These are phyloP conservation scores for Alternaria atra DNA, from an alignment of 2,329 filamentous ascomycete genomes.

Conservation along the genomic window DNA sequence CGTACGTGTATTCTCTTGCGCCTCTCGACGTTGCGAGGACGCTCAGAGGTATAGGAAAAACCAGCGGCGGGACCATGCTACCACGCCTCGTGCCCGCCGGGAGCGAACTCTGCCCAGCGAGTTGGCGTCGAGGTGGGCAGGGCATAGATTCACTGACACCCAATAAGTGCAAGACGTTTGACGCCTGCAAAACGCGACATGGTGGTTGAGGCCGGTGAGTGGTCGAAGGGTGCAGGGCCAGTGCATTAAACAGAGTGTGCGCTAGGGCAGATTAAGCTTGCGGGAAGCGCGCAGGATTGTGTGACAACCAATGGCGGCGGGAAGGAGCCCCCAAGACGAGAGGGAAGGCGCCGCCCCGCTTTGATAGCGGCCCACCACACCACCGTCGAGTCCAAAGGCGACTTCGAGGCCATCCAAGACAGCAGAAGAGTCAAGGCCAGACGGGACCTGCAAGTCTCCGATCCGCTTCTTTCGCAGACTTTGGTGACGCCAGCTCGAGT, in stretches of 20 bases:
- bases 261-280: constrained; percentile 32
- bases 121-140: constrained; percentile 27
- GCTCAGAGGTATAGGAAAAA: constrained; percentile 18
- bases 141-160: constrained; percentile 24
- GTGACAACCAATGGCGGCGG: constrained; percentile 28
- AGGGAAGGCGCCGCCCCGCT: constrained; percentile 34
- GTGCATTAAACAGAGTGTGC: constrained; percentile 28
- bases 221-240: constrained; percentile 31
- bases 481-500: neutral
- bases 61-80: constrained; percentile 23
- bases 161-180: constrained; percentile 43
- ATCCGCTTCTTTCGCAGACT: neutral
- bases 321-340: constrained; percentile 21
- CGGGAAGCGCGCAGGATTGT: constrained; percentile 29
- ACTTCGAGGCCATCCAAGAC: constrained; percentile 27
- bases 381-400: constrained; percentile 10
- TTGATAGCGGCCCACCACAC: constrained; percentile 16
- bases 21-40: constrained; percentile 18
- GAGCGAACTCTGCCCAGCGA: constrained; percentile 28
- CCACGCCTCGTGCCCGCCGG: constrained; percentile 30
- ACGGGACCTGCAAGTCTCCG: neutral
- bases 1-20: constrained; percentile 27
- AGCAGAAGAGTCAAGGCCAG: neutral
- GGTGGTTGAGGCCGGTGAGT: constrained; percentile 37
- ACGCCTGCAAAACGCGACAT: constrained; percentile 41